A percentile compares a stretch with the other conserved stretches of the same genome.
Conservation (phyloP, 345 rosid species). For the Boechera retrofracta region DNA sequence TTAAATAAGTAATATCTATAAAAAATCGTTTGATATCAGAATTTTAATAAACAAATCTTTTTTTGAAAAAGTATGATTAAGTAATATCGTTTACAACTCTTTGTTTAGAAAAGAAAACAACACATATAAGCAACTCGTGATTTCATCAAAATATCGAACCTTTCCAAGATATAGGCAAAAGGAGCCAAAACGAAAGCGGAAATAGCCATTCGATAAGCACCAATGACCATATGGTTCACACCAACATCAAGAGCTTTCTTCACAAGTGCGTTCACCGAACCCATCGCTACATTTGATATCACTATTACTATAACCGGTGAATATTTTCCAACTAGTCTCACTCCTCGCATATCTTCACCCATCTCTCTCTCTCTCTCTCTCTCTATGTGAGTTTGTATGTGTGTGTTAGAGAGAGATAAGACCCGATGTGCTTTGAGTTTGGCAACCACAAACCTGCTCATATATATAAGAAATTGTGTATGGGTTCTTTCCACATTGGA, state of each 20-base stretch:
- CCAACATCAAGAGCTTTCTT: conserved; percentile 71
- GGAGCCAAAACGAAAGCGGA: conserved; percentile 69
- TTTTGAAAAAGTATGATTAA: no score
- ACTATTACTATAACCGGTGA: conserved; percentile 59
- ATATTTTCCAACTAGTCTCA: conserved; percentile 49
- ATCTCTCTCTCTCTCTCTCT: neutral
- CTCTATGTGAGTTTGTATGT: conserved; percentile 1
- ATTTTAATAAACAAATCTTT: no score
- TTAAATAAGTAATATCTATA: neutral
- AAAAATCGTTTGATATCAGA: no score
- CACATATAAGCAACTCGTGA: neutral
- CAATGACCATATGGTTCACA: conserved; percentile 61
- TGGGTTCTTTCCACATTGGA: conserved; percentile 27
- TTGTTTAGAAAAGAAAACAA: neutral
- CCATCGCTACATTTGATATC: conserved; percentile 56
- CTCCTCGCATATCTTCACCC: conserved; percentile 31
- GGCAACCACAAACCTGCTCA: conserved; percentile 19
- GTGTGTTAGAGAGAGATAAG: conserved; percentile 32
- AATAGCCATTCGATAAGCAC: conserved; percentile 69
- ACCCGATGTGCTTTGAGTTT: conserved; percentile 38
- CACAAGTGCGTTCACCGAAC: conserved; percentile 64
- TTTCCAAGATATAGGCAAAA: conserved; percentile 65
- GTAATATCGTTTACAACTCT: neutral
- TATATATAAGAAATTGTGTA: conserved; percentile 37
- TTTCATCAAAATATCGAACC: conserved; percentile 47